These are phyloP conservation scores for Geotrichum cucujoidarum DNA, from an alignment of 1,139 yeast species.

Conservation along the genomic window DNA sequence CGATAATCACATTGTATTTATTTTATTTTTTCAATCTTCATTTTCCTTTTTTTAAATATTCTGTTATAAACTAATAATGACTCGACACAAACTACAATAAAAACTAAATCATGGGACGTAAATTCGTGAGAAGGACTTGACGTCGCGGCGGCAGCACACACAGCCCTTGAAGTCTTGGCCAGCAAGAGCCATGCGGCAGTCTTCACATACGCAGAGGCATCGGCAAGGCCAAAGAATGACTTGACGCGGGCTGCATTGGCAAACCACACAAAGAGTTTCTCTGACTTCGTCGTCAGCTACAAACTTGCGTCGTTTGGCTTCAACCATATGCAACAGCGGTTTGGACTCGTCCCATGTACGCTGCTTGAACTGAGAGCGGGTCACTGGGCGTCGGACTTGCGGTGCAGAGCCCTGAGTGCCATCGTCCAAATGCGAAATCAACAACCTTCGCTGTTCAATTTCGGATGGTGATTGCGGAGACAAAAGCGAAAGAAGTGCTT, in stretches of 20 bases:
- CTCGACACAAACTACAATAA: not conserved
- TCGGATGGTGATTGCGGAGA: constrained; percentile 27
- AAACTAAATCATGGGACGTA: constrained; percentile 38
- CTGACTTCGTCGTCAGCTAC: constrained; percentile 12
- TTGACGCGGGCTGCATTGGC: constrained; percentile 70
- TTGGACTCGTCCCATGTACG: constrained; percentile 21
- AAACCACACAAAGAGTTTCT: constrained; percentile 58
- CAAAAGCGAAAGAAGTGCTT: constrained; percentile 24
- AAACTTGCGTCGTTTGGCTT: constrained; percentile 19
- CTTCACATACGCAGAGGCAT: constrained; percentile 83
- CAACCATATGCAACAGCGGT: constrained; percentile 19
- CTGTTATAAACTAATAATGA: too few relatives aligned
- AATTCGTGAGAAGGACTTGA: constrained; percentile 43
- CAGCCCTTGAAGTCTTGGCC: constrained; percentile 72
- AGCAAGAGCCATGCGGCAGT: constrained; percentile 73
- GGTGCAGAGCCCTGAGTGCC: not conserved
- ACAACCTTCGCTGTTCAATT: constrained; percentile 25
- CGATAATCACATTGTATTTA: constrained; percentile 42
- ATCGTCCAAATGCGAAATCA: constrained; percentile 19
- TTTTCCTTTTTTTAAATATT: too few relatives aligned
- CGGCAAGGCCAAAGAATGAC: constrained; percentile 90
- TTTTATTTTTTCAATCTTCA: not conserved
- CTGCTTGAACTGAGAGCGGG: constrained; percentile 25
- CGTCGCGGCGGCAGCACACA: constrained; percentile 76
- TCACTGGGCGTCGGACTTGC: constrained; percentile 18